Evolutionary conservation across 495 filamentous ascomycete species (phyloP).

Genomic region (Lichina pygmaea): DNA sequence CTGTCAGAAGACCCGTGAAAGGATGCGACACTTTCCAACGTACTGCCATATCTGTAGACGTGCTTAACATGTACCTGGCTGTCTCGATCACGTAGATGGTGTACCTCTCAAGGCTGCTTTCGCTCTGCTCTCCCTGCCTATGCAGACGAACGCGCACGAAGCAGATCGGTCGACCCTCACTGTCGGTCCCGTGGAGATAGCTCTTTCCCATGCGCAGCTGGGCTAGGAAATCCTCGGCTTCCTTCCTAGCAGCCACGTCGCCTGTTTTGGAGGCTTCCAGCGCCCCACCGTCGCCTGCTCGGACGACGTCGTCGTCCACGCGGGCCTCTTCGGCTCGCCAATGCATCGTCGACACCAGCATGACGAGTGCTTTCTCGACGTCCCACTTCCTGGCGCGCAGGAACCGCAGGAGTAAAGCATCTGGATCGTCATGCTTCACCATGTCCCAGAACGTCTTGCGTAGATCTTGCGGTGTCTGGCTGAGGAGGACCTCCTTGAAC

Average conservation of each 20-base stretch:
- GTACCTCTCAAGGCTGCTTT: conserved; percentile 54
- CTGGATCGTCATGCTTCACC: conserved; percentile 88
- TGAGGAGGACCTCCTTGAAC: conserved; percentile 54
- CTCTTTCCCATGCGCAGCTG: conserved; percentile 88
- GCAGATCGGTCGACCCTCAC: conserved; percentile 65
- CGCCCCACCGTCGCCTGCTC: conserved; percentile 43
- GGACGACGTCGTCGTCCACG: conserved; percentile 70
- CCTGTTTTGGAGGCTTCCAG: conserved; percentile 27
- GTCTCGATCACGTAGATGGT: conserved; percentile 92
- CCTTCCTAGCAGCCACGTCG: conserved; percentile 29
- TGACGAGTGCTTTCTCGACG: conserved; percentile 71
- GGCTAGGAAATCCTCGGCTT: conserved; percentile 53
- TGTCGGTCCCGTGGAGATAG: conserved; percentile 72
- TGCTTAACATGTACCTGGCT: conserved; percentile 50
- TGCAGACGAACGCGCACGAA: conserved; percentile 64
- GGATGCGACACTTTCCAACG: conserved; percentile 12
- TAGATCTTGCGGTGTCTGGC: conserved; percentile 48
- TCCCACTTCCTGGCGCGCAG: conserved; percentile 91
- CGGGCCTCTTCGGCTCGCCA: conserved; percentile 64
- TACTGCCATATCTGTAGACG: conserved; percentile 77
- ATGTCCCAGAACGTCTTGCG: conserved; percentile 75
- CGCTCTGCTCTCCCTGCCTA: conserved; percentile 52
- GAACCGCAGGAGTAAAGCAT: conserved; percentile 68
- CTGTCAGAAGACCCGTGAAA: not conserved
- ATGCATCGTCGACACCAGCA: conserved; percentile 82